Percentiles rank a stretch among this genome's conserved stretches.
Evolutionary conservation across 352 stramenopile species (phyloP).

Genomic region (Phytopythium vexans): DNA sequence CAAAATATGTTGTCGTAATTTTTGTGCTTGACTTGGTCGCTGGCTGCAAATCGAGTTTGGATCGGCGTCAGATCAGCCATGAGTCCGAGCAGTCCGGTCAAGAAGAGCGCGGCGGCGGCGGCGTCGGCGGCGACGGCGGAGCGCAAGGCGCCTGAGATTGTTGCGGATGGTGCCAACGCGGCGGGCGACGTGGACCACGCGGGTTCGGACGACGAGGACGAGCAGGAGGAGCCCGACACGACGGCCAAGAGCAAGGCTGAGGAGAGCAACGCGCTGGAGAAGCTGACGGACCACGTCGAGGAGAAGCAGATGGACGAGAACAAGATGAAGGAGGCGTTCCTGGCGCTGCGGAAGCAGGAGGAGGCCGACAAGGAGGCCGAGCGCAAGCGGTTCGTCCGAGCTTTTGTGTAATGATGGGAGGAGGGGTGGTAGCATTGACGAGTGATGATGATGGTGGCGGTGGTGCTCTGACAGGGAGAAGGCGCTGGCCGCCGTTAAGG

Average conservation of each 20-base stretch:
- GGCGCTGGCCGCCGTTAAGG: slow-evolving; percentile 74
- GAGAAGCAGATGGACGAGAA: slow-evolving; percentile 88
- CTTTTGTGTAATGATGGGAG: background rate
- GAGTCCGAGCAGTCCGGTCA: slow-evolving; percentile 35
- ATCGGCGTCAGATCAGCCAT: slow-evolving; percentile 8
- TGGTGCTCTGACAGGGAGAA: slow-evolving; percentile 41
- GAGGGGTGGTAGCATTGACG: background rate
- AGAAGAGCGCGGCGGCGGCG: slow-evolving; percentile 25
- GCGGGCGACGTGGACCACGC: slow-evolving; percentile 12
- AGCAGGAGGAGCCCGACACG: slow-evolving; percentile 40
- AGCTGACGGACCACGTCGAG: slow-evolving; percentile 81
- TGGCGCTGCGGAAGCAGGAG: slow-evolving; percentile 72
- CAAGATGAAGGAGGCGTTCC: slow-evolving; percentile 85
- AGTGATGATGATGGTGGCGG: no score
- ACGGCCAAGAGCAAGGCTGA: slow-evolving; percentile 79
- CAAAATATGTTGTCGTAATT: no score
- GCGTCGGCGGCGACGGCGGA: slow-evolving; percentile 13
- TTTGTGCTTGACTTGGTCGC: no score
- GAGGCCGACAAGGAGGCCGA: slow-evolving; percentile 82
- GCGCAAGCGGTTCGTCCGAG: slow-evolving; percentile 35
- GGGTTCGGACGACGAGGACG: slow-evolving; percentile 57
- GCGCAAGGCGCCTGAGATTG: background rate
- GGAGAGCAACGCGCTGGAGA: slow-evolving; percentile 78
- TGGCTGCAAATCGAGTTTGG: no score
- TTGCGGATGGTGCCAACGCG: background rate